Conservation (phyloP, 768 basidiomycete genomes). For the Boletus pseudopeckii region DNA sequence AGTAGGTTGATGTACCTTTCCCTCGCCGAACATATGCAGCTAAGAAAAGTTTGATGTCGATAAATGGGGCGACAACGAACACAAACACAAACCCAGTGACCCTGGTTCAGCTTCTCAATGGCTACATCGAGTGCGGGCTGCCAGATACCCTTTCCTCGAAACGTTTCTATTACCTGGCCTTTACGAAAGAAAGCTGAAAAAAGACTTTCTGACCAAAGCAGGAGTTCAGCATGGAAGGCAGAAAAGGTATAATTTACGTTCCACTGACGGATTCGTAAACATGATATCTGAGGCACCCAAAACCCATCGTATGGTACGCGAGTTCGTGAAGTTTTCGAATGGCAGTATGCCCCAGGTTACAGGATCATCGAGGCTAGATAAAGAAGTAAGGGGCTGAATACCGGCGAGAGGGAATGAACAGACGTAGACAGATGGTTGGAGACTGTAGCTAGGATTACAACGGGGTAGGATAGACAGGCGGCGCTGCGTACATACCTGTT, state of each 20-base stretch:
- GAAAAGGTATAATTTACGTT: neutral
- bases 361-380: slow-evolving; percentile 72
- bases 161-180: slow-evolving; percentile 91
- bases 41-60: slow-evolving; percentile 29
- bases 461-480: neutral
- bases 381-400: slow-evolving; percentile 3
- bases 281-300: slow-evolving; percentile 91
- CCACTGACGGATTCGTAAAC: slow-evolving; percentile 84
- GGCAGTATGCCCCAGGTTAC: slow-evolving; percentile 88
- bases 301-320: slow-evolving; percentile 78
- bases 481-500: slow-evolving; percentile 52
- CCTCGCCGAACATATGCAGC: slow-evolving; percentile 91
- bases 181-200: slow-evolving; percentile 82
- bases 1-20: slow-evolving; percentile 77
- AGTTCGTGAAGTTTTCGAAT: slow-evolving; percentile 50
- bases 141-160: slow-evolving; percentile 85
- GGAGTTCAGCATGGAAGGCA: slow-evolving; percentile 11
- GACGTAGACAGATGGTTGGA: slow-evolving; percentile 94
- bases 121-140: slow-evolving; percentile 86
- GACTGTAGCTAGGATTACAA: slow-evolving; percentile 44
- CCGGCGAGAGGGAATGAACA: slow-evolving; percentile 24
- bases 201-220: slow-evolving; percentile 49
- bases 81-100: slow-evolving; percentile 70
- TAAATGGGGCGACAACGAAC: neutral
- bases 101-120: slow-evolving; percentile 72